Percentiles rank a stretch among this genome's conserved stretches.
These are phyloP conservation scores for Coffea eugenioides DNA, from an alignment of 257 asterid species.

Conservation along the genomic window DNA sequence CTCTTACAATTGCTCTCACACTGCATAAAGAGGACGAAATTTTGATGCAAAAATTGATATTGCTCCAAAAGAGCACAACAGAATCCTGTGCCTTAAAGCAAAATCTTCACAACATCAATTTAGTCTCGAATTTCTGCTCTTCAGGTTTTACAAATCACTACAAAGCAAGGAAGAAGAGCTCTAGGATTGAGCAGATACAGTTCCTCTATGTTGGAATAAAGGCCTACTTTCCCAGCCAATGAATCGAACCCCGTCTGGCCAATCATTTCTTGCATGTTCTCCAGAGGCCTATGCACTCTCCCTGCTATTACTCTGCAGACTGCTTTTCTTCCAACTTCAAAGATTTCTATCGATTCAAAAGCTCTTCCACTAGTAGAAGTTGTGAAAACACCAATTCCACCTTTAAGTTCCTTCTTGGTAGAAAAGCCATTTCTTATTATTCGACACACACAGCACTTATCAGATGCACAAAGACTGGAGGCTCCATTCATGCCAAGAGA, in stretches of 20 bases:
- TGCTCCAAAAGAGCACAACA: slow-evolving; percentile 11
- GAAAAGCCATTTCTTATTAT: slow-evolving; percentile 71
- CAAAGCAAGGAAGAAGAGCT: slow-evolving; percentile 92
- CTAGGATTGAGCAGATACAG: slow-evolving; percentile 81
- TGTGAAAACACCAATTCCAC: slow-evolving; percentile 79
- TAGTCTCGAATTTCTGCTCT: not conserved
- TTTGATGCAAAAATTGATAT: slow-evolving; percentile 5
- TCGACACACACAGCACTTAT: slow-evolving; percentile 68
- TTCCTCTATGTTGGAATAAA: slow-evolving; percentile 87
- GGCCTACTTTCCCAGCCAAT: slow-evolving; percentile 87
- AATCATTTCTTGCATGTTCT: slow-evolving; percentile 62
- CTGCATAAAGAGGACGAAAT: slow-evolving; percentile 6
- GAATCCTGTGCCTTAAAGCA: slow-evolving; percentile 11
- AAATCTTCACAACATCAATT: not conserved
- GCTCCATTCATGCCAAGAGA: slow-evolving; percentile 70
- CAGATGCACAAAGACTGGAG: slow-evolving; percentile 66
- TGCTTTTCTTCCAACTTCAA: slow-evolving; percentile 49
- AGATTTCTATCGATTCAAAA: slow-evolving; percentile 49
- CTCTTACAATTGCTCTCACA: slow-evolving; percentile 9
- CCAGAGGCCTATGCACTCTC: slow-evolving; percentile 85
- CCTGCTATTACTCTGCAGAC: slow-evolving; percentile 95
- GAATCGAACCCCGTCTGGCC: slow-evolving; percentile 81
- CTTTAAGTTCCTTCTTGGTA: slow-evolving; percentile 46
- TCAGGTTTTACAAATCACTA: slow-evolving; percentile 71
- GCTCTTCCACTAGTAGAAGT: slow-evolving; percentile 85